phyloP scores from a whole-genome alignment of 192 early-diverging fungal genomes.

The Entomortierella lignicola region DNA sequence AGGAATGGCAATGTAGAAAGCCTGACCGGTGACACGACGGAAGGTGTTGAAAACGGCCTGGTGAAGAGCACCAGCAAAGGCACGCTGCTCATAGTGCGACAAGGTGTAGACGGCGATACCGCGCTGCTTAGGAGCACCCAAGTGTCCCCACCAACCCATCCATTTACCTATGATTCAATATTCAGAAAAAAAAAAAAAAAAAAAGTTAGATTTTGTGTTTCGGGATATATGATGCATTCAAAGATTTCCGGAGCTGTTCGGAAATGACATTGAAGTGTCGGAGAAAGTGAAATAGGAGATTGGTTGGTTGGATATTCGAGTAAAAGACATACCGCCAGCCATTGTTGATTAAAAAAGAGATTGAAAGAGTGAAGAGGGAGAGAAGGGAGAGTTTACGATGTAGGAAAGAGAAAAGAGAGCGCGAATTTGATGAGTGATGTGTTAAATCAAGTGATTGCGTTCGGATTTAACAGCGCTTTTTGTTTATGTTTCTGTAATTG shows the following conservation, averaged over 20 bases:
- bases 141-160: constrained; percentile 67
- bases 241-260: neutral
- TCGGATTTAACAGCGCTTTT: neutral
- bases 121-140: constrained; percentile 68
- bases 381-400: neutral
- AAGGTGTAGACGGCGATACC: constrained; percentile 69
- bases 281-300: neutral
- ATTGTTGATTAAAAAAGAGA: constrained; percentile 11
- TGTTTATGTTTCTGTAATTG: constrained; percentile 11
- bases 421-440: neutral
- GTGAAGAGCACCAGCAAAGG: constrained; percentile 67
- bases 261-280: neutral
- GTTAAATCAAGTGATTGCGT: neutral
- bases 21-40: constrained; percentile 64
- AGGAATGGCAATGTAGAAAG: constrained; percentile 67
- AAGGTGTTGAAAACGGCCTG: constrained; percentile 73
- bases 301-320: neutral
- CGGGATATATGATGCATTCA: neutral
- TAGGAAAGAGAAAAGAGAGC: neutral
- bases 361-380: neutral
- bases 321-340: constrained; percentile 1
- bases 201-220: neutral
- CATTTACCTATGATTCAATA: constrained; percentile 49
- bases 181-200: neutral
- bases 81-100: constrained; percentile 72